phyloP scores from a whole-genome alignment of 352 stramenopile genomes.

The Phytopythium delawarense region DNA sequence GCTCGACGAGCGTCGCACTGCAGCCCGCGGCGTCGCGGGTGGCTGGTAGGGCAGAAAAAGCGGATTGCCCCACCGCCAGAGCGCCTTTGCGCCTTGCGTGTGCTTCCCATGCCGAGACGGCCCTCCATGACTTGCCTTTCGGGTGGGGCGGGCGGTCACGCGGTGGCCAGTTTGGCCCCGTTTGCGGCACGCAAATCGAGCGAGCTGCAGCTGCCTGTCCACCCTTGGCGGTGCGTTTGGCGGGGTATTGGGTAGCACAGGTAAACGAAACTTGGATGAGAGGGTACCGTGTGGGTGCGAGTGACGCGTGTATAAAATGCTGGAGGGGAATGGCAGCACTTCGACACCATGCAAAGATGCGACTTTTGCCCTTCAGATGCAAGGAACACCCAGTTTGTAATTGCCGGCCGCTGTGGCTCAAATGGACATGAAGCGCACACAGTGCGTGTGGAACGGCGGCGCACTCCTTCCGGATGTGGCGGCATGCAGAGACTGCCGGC shows the following conservation, averaged over 20 bases:
- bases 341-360: background rate
- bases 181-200: background rate
- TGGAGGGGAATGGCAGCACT: background rate
- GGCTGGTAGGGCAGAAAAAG: background rate
- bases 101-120: background rate
- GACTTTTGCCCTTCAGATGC: background rate
- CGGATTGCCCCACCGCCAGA: background rate
- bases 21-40: background rate
- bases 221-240: background rate
- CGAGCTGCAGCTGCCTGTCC: background rate
- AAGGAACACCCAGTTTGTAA: too few relatives aligned
- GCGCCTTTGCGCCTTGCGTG: too few relatives aligned
- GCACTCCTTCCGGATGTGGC: too few relatives aligned
- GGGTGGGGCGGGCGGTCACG: background rate
- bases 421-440: too few relatives aligned
- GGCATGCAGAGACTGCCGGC: too few relatives aligned
- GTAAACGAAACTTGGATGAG: too few relatives aligned
- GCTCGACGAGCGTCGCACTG: background rate
- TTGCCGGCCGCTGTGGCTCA: too few relatives aligned
- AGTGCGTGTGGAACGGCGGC: too few relatives aligned
- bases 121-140: background rate
- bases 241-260: background rate
- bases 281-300: background rate
- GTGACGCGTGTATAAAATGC: background rate
- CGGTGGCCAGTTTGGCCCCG: slow-evolving; percentile 1